Conservation (phyloP, 75 land plant species). For the Adiantum capillusveneris region DNA sequence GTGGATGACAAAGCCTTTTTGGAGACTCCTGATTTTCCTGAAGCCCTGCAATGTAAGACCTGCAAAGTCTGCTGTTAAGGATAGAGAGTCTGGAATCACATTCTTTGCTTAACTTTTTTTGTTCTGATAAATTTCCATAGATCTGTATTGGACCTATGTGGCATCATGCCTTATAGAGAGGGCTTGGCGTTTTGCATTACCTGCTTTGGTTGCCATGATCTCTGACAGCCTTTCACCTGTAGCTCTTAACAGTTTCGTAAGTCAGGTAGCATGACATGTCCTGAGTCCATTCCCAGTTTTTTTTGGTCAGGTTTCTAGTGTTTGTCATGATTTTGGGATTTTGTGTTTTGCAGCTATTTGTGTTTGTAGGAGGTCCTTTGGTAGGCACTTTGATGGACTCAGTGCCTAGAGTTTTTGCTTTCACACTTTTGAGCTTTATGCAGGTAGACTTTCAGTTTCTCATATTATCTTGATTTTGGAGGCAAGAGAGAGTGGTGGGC, state of each 20-base stretch:
- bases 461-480: too few species aligned
- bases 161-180: conserved; percentile 37
- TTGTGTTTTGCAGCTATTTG: conserved; percentile 7
- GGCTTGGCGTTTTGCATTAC: conserved; percentile 38
- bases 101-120: too few species aligned
- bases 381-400: conserved; percentile 18
- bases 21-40: too few species aligned
- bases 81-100: too few species aligned
- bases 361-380: conserved; percentile 15
- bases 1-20: too few species aligned
- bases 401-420: conserved; percentile 10
- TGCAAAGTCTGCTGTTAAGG: too few species aligned
- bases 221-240: conserved; percentile 18
- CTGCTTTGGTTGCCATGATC: conserved; percentile 23
- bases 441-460: too few species aligned
- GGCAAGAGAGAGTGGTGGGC: too few species aligned
- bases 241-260: conserved; percentile 12
- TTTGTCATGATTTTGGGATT: neutral
- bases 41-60: too few species aligned
- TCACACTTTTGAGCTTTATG: conserved; percentile 10
- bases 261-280: conserved; percentile 19
- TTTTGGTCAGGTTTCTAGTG: neutral
- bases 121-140: conserved; percentile 5
- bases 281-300: neutral
- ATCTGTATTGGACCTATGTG: conserved; percentile 34